Percentiles rank a stretch among this genome's conserved stretches.
Evolutionary conservation across 352 stramenopile species (phyloP).

Genomic region (Phytophthora vignae): DNA sequence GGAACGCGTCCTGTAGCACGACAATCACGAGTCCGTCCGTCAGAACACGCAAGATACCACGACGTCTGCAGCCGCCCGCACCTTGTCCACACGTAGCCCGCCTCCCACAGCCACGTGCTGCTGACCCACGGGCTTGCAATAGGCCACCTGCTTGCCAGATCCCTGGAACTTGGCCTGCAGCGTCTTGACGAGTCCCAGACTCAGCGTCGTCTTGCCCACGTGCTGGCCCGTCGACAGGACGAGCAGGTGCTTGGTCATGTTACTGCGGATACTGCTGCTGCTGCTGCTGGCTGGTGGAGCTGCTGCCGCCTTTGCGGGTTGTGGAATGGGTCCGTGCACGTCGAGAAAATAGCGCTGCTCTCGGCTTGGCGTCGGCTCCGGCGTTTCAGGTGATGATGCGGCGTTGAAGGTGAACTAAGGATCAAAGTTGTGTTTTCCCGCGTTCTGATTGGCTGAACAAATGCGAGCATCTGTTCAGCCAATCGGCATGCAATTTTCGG

Average conservation of each 20-base stretch:
- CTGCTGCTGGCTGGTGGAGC: neutral
- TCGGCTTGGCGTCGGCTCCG: neutral
- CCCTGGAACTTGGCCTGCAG: conserved; percentile 92
- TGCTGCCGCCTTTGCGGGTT: neutral
- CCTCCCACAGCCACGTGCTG: conserved; percentile 89
- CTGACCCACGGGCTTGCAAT: conserved; percentile 98
- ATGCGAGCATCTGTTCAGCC: neutral
- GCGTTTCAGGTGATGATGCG: conserved; percentile 30
- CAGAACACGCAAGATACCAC: no score
- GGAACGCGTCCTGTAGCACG: conserved; percentile 82
- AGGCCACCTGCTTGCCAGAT: conserved; percentile 75
- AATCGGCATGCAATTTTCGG: conserved; percentile 3
- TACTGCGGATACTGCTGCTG: neutral
- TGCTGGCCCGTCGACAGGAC: conserved; percentile 95
- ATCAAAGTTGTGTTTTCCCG: neutral
- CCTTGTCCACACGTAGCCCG: conserved; percentile 90
- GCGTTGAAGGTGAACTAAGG: conserved; percentile 11
- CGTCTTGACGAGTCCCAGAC: conserved; percentile 94
- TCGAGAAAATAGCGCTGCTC: neutral
- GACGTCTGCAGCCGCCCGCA: conserved; percentile 7
- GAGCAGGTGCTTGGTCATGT: conserved; percentile 82
- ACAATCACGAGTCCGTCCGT: neutral
- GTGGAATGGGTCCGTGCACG: neutral
- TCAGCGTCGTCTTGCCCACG: conserved; percentile 98
- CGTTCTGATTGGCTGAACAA: neutral